phyloP scores from a whole-genome alignment of 345 rosid genomes.

The Gossypium bickii region DNA sequence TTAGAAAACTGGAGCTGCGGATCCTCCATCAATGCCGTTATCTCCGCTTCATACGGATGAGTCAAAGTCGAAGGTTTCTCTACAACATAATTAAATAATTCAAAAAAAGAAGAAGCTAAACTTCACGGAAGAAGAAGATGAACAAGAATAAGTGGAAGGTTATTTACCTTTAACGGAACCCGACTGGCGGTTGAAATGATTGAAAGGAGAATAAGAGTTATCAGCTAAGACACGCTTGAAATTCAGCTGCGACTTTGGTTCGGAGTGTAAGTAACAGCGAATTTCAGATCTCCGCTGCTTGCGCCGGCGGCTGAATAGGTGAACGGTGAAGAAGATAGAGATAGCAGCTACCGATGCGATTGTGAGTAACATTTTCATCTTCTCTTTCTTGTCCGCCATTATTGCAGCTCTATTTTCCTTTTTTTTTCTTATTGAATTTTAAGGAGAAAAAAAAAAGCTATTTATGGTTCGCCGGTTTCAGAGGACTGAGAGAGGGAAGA shows the following conservation, averaged over 20 bases:
- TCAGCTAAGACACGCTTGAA: conserved; percentile 83
- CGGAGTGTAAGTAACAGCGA: conserved; percentile 69
- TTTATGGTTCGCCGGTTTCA: neutral
- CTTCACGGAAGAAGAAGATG: neutral
- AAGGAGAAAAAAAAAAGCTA: neutral
- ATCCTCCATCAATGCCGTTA: conserved; percentile 48
- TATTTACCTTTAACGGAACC: conserved; percentile 21
- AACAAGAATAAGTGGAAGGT: neutral
- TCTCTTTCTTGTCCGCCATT: conserved; percentile 40
- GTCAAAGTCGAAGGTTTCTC: conserved; percentile 32
- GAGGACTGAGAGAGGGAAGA: neutral
- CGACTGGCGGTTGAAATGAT: conserved; percentile 42
- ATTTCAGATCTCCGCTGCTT: conserved; percentile 26
- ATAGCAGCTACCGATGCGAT: conserved; percentile 48
- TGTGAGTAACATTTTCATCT: conserved; percentile 38
- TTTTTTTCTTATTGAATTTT: neutral
- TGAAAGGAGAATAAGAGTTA: conserved; percentile 75
- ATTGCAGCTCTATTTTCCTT: neutral
- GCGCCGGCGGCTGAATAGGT: conserved; percentile 44
- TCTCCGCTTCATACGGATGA: conserved; percentile 71
- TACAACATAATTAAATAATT: conserved; percentile 25
- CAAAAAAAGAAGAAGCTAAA: neutral
- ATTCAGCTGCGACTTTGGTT: conserved; percentile 54
- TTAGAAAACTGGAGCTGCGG: conserved; percentile 34
- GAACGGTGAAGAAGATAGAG: conserved; percentile 40